A percentile compares a stretch with the other conserved stretches of the same genome.
Conservation (phyloP, 495 filamentous ascomycete genomes). For the Chaetomium cochliodes region DNA sequence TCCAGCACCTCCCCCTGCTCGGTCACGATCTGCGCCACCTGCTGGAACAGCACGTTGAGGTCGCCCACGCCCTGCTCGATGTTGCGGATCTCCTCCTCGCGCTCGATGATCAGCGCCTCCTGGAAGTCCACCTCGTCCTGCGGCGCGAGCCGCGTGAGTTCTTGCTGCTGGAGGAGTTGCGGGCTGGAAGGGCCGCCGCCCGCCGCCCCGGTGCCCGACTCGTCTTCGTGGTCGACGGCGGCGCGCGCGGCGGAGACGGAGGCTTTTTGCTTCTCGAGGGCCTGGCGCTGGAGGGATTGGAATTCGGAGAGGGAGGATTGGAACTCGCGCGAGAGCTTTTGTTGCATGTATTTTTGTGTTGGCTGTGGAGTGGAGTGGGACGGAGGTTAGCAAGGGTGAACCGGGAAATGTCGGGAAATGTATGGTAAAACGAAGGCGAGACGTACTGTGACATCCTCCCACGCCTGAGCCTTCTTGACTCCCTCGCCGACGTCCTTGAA, state of each 20-base stretch:
- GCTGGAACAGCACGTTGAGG: conserved; percentile 92
- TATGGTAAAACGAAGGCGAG: neutral
- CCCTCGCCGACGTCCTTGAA: conserved; percentile 94
- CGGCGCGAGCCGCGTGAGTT: conserved; percentile 76
- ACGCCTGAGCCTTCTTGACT: conserved; percentile 84
- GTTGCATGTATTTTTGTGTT: conserved; percentile 83
- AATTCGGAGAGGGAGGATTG: conserved; percentile 83
- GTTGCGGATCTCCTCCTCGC: conserved; percentile 91
- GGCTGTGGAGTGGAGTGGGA: too few species aligned
- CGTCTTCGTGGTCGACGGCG: conserved; percentile 52
- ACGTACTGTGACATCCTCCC: conserved; percentile 88
- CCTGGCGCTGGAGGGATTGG: conserved; percentile 81
- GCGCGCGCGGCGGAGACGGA: conserved; percentile 75
- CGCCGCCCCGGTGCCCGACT: conserved; percentile 1
- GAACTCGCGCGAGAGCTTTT: conserved; percentile 91
- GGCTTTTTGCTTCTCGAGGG: conserved; percentile 87
- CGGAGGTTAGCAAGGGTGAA: neutral
- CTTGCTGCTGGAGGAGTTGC: conserved; percentile 53
- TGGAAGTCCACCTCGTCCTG: conserved; percentile 98
- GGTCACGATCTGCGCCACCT: conserved; percentile 92
- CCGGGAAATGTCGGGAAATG: neutral
- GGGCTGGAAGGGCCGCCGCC: conserved; percentile 34
- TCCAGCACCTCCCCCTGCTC: conserved; percentile 91
- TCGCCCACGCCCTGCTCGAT: conserved; percentile 96
- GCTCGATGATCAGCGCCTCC: conserved; percentile 89